Evolutionary conservation across 139 green algal species (phyloP), one percentile per base, ranked within the genome.

Genomic region (Chloropicon primus): DNA sequence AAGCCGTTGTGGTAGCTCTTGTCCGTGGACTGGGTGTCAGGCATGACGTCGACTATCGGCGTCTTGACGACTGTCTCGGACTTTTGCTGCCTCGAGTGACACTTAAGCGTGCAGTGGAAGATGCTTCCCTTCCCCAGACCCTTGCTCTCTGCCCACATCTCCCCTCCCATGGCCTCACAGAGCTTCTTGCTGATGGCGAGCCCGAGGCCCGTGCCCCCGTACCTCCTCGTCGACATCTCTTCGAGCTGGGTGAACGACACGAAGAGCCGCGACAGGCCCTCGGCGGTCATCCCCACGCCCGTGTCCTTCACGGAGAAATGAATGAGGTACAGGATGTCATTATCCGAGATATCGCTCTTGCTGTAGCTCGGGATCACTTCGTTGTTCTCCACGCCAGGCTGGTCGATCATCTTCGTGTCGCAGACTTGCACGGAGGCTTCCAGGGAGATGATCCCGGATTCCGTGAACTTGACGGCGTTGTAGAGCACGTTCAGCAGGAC

Each of bases 391-490:
- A 17, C 41, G 41, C 17, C 41, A 5, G 17, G 5, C 10, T 62
- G 41, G 41, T 17, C 17, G 10, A 62, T 5, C 41, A 62, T 62
- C 41, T 62, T 62, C 10, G 41, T 62, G 41, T 62, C 41, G 41
- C 41, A 62, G 41, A 62, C 17, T 17, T 62, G 41, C 41, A 62
- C 41, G 10, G 41, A 62, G 41, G 41, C 88, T 75, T 93, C 85
- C 27, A 96, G 78, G 27, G 94, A 80, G 1, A 96, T 80, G 72
- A 90, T 85, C 0, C 91, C 91, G 0, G 73, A 22, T 28, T 93
- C 87, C 0, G 92, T 97, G 84, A 97, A 96, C 87, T 97, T 97
- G 54, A 95, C 87, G 1, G 88, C 90, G 76, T 96, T 96, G 83
- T 92, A 93, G 0, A 96, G 81, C 21, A 94, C 83, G 84, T 96